These are phyloP conservation scores for Podospora appendiculata DNA, from an alignment of 495 filamentous ascomycete genomes.

Conservation along the genomic window DNA sequence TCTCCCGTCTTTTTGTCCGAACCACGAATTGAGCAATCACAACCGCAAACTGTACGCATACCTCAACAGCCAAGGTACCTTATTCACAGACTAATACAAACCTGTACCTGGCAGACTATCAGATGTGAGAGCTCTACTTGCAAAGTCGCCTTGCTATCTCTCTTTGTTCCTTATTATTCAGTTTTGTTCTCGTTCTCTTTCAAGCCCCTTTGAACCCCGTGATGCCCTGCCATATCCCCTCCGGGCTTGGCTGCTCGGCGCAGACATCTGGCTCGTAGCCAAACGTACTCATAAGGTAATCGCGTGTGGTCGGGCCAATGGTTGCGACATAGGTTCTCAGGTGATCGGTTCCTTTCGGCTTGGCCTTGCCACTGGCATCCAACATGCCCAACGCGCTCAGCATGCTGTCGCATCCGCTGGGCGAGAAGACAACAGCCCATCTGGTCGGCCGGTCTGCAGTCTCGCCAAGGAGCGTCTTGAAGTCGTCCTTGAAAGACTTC, in stretches of 20 bases:
- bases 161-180: too few species aligned
- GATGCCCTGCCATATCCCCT: slow-evolving; percentile 71
- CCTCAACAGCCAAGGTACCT: too few species aligned
- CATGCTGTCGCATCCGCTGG: slow-evolving; percentile 79
- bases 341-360: slow-evolving; percentile 9
- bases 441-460: slow-evolving; percentile 33
- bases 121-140: too few species aligned
- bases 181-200: too few species aligned
- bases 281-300: slow-evolving; percentile 59
- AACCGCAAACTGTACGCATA: too few species aligned
- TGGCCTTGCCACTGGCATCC: slow-evolving; percentile 41
- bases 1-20: too few species aligned
- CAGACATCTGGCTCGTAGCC: slow-evolving; percentile 73
- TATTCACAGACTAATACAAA: too few species aligned
- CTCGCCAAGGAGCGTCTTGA: slow-evolving; percentile 37
- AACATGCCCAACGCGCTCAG: slow-evolving; percentile 55
- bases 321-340: slow-evolving; percentile 55
- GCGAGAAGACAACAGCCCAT: slow-evolving; percentile 94
- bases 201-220: slow-evolving; percentile 30
- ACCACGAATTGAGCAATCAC: too few species aligned
- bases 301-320: slow-evolving; percentile 90
- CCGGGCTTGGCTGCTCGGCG: slow-evolving; percentile 72
- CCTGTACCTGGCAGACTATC: too few species aligned
- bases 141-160: too few species aligned
- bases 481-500: slow-evolving; percentile 61